phyloP scores from a whole-genome alignment of 2,329 filamentous ascomycete species.

The Ascochyta fabae region DNA sequence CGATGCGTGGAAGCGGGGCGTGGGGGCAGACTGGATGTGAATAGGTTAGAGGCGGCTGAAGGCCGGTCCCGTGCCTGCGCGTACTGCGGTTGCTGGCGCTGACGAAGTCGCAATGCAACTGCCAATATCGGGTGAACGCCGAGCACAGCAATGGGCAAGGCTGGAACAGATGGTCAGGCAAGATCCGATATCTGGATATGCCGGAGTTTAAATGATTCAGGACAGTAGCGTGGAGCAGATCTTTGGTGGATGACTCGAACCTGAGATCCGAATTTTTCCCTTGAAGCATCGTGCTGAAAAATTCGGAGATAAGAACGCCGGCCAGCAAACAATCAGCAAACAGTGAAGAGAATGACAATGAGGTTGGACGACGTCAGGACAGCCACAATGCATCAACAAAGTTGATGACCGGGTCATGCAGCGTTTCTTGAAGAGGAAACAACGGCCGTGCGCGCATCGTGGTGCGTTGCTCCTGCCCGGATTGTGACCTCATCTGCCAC shows the following conservation, averaged over 20 bases:
- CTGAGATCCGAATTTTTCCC: conserved; percentile 11
- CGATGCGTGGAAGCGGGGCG: conserved; percentile 32
- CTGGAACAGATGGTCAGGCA: conserved; percentile 8
- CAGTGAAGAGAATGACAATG: conserved; percentile 18
- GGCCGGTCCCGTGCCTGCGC: conserved; percentile 31
- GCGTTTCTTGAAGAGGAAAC: conserved; percentile 7
- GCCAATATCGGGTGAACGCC: conserved; percentile 1
- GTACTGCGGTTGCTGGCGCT: conserved; percentile 33
- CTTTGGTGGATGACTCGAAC: conserved; percentile 33
- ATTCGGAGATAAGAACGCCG: conserved; percentile 23
- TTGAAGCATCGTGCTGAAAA: conserved; percentile 23
- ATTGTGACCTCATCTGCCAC: conserved; percentile 20
- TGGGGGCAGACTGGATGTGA: conserved; percentile 35
- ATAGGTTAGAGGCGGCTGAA: conserved; percentile 25
- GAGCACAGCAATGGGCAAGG: conserved; percentile 7
- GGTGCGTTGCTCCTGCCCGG: conserved; percentile 2
- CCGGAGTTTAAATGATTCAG: conserved; percentile 33
- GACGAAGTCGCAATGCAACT: conserved; percentile 14
- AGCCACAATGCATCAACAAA: conserved; percentile 13
- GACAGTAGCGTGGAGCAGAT: conserved; percentile 36
- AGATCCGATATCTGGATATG: conserved; percentile 19
- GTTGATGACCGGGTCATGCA: conserved; percentile 23
- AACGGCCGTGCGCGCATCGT: conserved; percentile 23
- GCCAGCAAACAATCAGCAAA: conserved; percentile 18
- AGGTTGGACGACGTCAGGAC: conserved; percentile 14